Conservation (phyloP, 2,329 filamentous ascomycete species). For the Pseudopithomyces chartarum region DNA sequence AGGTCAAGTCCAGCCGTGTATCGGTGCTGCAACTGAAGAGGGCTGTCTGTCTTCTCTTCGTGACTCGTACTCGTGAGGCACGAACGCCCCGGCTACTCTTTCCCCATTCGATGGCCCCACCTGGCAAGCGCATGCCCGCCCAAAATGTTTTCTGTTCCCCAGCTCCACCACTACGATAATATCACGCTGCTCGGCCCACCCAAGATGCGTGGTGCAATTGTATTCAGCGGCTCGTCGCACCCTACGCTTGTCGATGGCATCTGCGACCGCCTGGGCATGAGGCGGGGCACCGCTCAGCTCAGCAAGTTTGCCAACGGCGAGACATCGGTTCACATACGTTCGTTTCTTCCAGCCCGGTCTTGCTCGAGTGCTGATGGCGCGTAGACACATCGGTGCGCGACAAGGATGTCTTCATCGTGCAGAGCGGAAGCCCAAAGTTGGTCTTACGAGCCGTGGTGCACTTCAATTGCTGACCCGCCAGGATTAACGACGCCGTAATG, state of each 20-base stretch:
- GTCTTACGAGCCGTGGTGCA: conserved; percentile 18
- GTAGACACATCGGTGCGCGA: conserved; percentile 78
- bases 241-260: conserved; percentile 67
- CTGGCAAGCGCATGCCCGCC: conserved; percentile 10
- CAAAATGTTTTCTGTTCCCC: conserved; percentile 19
- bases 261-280: conserved; percentile 67
- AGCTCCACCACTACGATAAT: conserved; percentile 34
- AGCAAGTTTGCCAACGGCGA: conserved; percentile 73
- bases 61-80: not conserved
- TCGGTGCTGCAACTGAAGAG: not conserved
- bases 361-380: conserved; percentile 20
- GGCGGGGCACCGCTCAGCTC: conserved; percentile 63
- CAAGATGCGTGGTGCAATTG: conserved; percentile 68
- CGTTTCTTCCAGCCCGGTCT: conserved; percentile 21
- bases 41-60: conserved; percentile 1
- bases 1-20: not conserved
- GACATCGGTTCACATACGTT: conserved; percentile 70
- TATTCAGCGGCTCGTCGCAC: conserved; percentile 71
- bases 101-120: not conserved
- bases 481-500: conserved; percentile 98
- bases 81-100: conserved; percentile 1
- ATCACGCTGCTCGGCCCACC: conserved; percentile 40
- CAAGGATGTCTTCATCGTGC: conserved; percentile 98
- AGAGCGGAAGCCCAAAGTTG: conserved; percentile 85
- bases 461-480: conserved; percentile 35